These are phyloP conservation scores for Cylindrotheca closterium DNA, from an alignment of 108 stramenopile genomes.

Conservation along the genomic window DNA sequence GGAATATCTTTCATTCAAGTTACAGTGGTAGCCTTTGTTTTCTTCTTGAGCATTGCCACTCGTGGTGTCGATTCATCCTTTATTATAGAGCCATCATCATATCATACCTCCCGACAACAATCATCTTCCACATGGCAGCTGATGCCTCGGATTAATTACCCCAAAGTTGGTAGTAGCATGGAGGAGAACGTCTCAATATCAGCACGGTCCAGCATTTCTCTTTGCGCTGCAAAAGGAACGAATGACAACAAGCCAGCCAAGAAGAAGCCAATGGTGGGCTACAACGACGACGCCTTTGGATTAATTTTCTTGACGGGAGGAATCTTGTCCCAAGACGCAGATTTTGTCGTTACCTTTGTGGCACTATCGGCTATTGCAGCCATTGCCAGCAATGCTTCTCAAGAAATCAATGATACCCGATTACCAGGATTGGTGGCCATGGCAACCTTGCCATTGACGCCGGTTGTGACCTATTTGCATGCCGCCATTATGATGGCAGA, in stretches of 20 bases:
- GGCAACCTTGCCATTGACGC: not conserved
- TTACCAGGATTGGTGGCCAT: not conserved
- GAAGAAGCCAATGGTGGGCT: constrained; percentile 10
- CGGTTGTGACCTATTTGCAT: not conserved
- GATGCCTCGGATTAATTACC: too few relatives aligned
- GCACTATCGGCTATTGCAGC: constrained; percentile 44
- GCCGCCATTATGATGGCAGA: not conserved
- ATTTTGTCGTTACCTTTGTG: constrained; percentile 46
- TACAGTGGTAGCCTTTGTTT: too few relatives aligned
- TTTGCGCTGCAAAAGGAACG: too few relatives aligned
- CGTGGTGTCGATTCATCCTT: too few relatives aligned
- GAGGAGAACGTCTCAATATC: too few relatives aligned
- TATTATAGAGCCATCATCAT: too few relatives aligned
- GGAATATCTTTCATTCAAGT: too few relatives aligned
- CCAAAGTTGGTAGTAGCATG: too few relatives aligned
- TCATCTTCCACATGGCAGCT: too few relatives aligned
- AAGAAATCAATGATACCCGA: not conserved
- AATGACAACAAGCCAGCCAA: not conserved
- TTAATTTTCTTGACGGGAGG: constrained; percentile 42
- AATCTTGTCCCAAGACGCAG: constrained; percentile 31
- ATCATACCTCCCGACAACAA: too few relatives aligned
- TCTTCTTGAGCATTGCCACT: too few relatives aligned
- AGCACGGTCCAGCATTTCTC: too few relatives aligned
- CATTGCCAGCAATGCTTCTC: constrained; percentile 11
- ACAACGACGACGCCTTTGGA: constrained; percentile 71